A percentile compares a stretch with the other conserved stretches of the same genome.
Evolutionary conservation across 1,284 basidiomycete species (phyloP).

Genomic region (Phellopilus nigrolimitatus): DNA sequence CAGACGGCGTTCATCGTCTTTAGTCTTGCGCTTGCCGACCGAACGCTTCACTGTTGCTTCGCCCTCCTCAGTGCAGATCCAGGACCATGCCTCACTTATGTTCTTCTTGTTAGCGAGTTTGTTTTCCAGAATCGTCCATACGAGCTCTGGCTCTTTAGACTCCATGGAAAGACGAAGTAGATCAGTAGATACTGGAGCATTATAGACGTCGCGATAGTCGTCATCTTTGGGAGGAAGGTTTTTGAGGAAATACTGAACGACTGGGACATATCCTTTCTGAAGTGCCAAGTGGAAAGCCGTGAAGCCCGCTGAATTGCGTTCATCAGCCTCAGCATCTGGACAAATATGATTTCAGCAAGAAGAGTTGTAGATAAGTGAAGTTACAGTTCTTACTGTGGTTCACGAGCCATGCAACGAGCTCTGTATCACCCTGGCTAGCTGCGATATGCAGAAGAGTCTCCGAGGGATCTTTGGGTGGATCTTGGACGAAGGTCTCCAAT

Average conservation of each 20-base stretch:
- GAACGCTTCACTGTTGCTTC: slow-evolving; percentile 28
- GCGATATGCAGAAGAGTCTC: slow-evolving; percentile 70
- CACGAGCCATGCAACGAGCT: slow-evolving; percentile 63
- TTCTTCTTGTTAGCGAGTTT: slow-evolving; percentile 45
- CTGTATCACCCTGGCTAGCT: slow-evolving; percentile 45
- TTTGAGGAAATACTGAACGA: slow-evolving; percentile 55
- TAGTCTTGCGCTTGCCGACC: slow-evolving; percentile 22
- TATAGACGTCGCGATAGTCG: slow-evolving; percentile 47
- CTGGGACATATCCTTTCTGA: slow-evolving; percentile 40
- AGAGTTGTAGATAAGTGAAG: slow-evolving; percentile 22
- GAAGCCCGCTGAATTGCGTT: slow-evolving; percentile 50
- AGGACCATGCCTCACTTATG: slow-evolving; percentile 46
- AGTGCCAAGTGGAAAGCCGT: slow-evolving; percentile 68
- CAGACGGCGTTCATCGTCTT: slow-evolving; percentile 35
- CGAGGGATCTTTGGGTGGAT: slow-evolving; percentile 44
- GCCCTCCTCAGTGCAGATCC: slow-evolving; percentile 37
- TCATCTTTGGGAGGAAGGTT: slow-evolving; percentile 47
- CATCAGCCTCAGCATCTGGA: slow-evolving; percentile 65
- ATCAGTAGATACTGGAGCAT: slow-evolving; percentile 34
- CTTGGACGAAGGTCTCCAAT: slow-evolving; percentile 47
- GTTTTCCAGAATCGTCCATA: slow-evolving; percentile 58
- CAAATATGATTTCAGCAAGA: slow-evolving; percentile 21
- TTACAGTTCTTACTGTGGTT: slow-evolving; percentile 50
- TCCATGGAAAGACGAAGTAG: slow-evolving; percentile 53
- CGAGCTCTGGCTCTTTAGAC: slow-evolving; percentile 53